Base-by-base conservation (phyloP, 306 rosid genomes). In the Cyclanthera cordifolia region DNA sequence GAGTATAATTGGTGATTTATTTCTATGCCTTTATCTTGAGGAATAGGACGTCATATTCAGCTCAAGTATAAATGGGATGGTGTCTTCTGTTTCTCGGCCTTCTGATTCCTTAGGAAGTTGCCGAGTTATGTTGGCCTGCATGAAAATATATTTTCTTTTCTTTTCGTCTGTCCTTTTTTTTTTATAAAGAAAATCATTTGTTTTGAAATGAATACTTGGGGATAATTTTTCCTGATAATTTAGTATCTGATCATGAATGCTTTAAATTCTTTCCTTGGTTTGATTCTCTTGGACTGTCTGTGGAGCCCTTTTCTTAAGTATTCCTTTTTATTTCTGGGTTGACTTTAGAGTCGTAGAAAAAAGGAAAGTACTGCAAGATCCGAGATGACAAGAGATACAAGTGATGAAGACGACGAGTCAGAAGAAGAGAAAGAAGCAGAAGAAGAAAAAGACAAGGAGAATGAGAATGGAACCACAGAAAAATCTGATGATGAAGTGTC, bases 401-500 rank as follows among this genome's bases (percentile, higher is more conserved):
- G 82, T 68, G 97, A 90, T 76, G 72, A 89, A 48, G 97, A 89
- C 70, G 88, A 83, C 47, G 91, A 86, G 72, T 85, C 89, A 10
- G 81, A 78, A 63, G 83, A 74, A 56, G 77, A 73, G 45, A 56
- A 72, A 52, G 63, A 82, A 66, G 80, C 69, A 37, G 83, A 76
- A 65, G 80, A 92, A 45, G 81, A 87, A 76, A 84, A 80, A 23
- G 90, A 79, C 66, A 87, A 86, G 78, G 94, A 86, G 74, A 81
- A 80, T 39, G 91, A 88, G 23, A 85, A 86, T 80, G 97, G 83
- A 34, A 73, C 83, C 47, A 71, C 76, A 4, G 97, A 79, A 20
- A 88, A 90, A 72, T 88, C 92, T 30, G 95, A 93, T 58, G 96
- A 90, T 56, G 95, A 87, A 71, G 73, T 47, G 30, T 80, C 77